Evolutionary conservation across 768 basidiomycete species (phyloP).

Genomic region (Russula vinacea): DNA sequence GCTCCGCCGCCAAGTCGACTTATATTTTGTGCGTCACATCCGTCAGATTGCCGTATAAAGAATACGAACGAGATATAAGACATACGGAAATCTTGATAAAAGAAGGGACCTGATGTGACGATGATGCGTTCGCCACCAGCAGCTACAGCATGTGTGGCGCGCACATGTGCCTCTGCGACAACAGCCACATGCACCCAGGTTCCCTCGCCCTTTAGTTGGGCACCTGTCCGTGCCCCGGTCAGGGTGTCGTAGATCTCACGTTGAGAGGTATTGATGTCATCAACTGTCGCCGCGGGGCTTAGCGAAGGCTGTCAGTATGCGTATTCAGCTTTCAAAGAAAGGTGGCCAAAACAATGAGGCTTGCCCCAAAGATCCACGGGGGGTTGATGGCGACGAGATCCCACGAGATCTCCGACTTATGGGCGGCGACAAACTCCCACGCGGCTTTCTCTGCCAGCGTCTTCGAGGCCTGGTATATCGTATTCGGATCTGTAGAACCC

Average conservation of each 20-base stretch:
- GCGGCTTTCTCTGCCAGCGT: conserved; percentile 58
- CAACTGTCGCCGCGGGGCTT: conserved; percentile 28
- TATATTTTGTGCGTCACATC: not conserved
- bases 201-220: not conserved
- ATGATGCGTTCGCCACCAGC: conserved; percentile 24
- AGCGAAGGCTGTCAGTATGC: conserved; percentile 34
- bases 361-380: conserved; percentile 37
- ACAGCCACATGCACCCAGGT: conserved; percentile 14
- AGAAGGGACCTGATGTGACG: conserved; percentile 10
- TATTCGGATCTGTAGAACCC: too few relatives aligned
- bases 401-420: conserved; percentile 46
- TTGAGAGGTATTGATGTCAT: conserved; percentile 25
- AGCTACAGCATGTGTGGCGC: not conserved
- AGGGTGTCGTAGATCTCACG: conserved; percentile 22
- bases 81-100: conserved; percentile 20
- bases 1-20: conserved; percentile 20
- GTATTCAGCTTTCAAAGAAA: not conserved
- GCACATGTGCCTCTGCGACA: conserved; percentile 19
- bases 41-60: not conserved
- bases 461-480: conserved; percentile 58
- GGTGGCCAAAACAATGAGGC: not conserved
- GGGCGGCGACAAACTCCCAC: conserved; percentile 48
- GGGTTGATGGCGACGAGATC: conserved; percentile 56
- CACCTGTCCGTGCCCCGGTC: conserved; percentile 2
- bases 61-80: not conserved